These are phyloP conservation scores for Laguncularia racemosa DNA, from an alignment of 345 rosid genomes.

Conservation along the genomic window DNA sequence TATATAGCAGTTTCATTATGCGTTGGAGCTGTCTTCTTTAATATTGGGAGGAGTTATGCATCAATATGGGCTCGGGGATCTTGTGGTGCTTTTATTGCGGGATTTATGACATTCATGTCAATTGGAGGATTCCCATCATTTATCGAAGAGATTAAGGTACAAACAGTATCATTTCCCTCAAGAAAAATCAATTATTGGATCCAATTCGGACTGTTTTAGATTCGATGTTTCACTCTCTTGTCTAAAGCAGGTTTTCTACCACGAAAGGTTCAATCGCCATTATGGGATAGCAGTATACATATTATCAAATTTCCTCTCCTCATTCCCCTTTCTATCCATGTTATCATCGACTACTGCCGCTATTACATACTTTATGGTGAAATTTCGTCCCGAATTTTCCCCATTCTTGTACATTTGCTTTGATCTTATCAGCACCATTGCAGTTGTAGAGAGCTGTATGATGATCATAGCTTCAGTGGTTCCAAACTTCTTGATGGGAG, in stretches of 20 bases:
- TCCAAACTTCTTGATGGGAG: conserved; percentile 92
- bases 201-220: background rate
- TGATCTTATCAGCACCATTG: conserved; percentile 70
- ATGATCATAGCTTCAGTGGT: conserved; percentile 83
- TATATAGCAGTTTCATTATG: conserved; percentile 70
- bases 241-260: conserved; percentile 65
- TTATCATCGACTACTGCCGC: conserved; percentile 70
- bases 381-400: conserved; percentile 60
- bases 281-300: conserved; percentile 80
- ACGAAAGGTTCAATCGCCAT: conserved; percentile 81
- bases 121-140: conserved; percentile 98
- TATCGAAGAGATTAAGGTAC: conserved; percentile 89
- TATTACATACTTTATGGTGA: conserved; percentile 80
- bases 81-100: conserved; percentile 76
- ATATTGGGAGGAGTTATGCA: conserved; percentile 74
- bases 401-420: conserved; percentile 66
- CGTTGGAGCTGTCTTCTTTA: conserved; percentile 76
- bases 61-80: conserved; percentile 88
- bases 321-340: conserved; percentile 60
- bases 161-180: no score
- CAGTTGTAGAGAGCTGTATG: conserved; percentile 92
- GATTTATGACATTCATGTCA: conserved; percentile 93
- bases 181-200: no score
- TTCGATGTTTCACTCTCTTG: background rate
- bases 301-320: conserved; percentile 74